phyloP scores from a whole-genome alignment of 208 protist genomes.

The Acanthamoeba castellanii region DNA sequence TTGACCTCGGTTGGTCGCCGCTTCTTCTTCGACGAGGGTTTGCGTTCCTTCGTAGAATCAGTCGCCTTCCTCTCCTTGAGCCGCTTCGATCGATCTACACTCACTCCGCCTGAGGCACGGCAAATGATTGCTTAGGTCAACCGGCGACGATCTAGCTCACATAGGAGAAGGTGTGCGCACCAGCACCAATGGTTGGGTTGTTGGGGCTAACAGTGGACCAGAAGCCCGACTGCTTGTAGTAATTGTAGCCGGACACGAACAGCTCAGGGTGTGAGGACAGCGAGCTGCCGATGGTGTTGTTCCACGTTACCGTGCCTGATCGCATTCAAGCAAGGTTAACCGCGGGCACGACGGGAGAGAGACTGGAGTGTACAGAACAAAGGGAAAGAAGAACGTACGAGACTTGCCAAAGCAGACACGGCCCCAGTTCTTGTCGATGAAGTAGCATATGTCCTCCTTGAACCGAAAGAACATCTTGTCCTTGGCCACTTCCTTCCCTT shows the following conservation, averaged over 20 bases:
- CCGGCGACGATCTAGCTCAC: neutral
- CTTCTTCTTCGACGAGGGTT: conserved; percentile 26
- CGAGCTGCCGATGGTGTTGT: conserved; percentile 77
- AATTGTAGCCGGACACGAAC: conserved; percentile 69
- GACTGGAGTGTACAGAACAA: too few species aligned
- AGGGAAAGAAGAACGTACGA: conserved; percentile 70
- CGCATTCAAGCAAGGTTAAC: neutral
- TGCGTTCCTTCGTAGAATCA: neutral
- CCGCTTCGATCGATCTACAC: conserved; percentile 38
- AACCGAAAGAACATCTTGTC: conserved; percentile 76
- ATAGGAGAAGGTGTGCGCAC: neutral
- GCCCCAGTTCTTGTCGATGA: conserved; percentile 82
- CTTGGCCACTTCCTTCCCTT: neutral
- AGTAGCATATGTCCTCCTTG: conserved; percentile 79
- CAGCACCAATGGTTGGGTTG: conserved; percentile 41
- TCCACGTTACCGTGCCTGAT: conserved; percentile 74
- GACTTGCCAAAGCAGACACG: conserved; percentile 81
- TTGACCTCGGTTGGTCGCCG: conserved; percentile 19
- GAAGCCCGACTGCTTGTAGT: conserved; percentile 42
- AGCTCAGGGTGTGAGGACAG: conserved; percentile 45
- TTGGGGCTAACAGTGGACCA: conserved; percentile 32
- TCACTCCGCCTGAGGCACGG: neutral
- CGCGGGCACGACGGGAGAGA: too few species aligned
- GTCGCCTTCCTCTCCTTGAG: neutral
- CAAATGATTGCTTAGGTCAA: neutral